A percentile compares a stretch with the other conserved stretches of the same genome.
These are phyloP conservation scores for Entelexis paramagnoliae DNA, from an alignment of 1,139 yeast species.

Conservation along the genomic window DNA sequence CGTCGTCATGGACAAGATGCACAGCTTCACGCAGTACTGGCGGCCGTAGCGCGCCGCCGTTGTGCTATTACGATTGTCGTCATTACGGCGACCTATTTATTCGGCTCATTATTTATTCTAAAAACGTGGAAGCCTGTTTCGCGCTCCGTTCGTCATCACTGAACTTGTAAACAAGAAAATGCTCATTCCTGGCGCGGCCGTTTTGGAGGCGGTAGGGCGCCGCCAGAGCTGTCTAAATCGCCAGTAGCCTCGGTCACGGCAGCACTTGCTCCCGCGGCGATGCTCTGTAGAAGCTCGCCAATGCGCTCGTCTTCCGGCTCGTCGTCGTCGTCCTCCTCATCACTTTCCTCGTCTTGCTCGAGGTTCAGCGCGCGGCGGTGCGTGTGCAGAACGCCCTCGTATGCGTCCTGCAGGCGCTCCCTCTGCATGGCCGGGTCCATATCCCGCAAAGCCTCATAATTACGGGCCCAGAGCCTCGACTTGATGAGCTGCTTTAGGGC, in stretches of 20 bases:
- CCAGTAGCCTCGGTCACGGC: background rate
- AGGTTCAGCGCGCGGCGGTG: slow-evolving; percentile 14
- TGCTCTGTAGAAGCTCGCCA: background rate
- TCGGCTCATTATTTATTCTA: background rate
- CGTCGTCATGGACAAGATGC: slow-evolving; percentile 87
- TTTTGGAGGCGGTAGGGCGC: background rate
- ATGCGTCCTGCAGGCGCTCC: slow-evolving; percentile 70
- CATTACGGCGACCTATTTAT: background rate
- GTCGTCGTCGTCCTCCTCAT: slow-evolving; percentile 13
- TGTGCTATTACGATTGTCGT: background rate
- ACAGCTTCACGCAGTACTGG: slow-evolving; percentile 96
- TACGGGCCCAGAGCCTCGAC: slow-evolving; percentile 59
- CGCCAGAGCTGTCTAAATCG: background rate
- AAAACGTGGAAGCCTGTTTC: too few species aligned
- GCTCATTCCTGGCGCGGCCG: background rate
- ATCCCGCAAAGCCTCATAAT: slow-evolving; percentile 62
- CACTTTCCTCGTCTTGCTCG: slow-evolving; percentile 10
- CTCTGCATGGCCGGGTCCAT: slow-evolving; percentile 51
- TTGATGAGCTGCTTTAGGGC: slow-evolving; percentile 55
- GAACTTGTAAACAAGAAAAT: too few species aligned
- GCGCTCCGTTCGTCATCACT: too few species aligned
- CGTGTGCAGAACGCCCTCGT: slow-evolving; percentile 46
- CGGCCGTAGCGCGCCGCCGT: slow-evolving; percentile 44
- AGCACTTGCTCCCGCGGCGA: background rate
- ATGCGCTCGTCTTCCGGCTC: slow-evolving; percentile 11